phyloP scores from a whole-genome alignment of 2,329 filamentous ascomycete species.

The Cytospora mali region DNA sequence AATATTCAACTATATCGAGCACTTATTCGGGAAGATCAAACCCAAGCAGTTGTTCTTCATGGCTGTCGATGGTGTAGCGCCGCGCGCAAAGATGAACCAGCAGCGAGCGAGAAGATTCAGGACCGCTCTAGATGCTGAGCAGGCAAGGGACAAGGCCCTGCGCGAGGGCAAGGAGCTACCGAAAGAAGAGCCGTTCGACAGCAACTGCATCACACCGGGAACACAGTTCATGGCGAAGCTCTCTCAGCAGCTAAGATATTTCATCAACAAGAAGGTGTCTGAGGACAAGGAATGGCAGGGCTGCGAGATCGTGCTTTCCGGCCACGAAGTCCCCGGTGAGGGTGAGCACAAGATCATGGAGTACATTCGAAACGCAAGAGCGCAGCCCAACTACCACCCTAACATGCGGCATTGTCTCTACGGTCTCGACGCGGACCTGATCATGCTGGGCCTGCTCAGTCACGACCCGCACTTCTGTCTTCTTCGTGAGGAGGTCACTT shows the following conservation, averaged over 20 bases:
- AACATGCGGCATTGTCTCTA: slow-evolving; percentile 97
- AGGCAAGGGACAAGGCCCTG: slow-evolving; percentile 89
- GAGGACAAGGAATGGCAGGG: slow-evolving; percentile 98
- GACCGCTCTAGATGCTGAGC: slow-evolving; percentile 88
- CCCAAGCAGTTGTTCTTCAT: slow-evolving; percentile 99
- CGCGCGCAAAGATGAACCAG: slow-evolving; percentile 99
- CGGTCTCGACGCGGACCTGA: slow-evolving; percentile 94
- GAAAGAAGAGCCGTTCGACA: slow-evolving; percentile 94
- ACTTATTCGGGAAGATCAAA: slow-evolving; percentile 98
- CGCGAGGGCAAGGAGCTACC: slow-evolving; percentile 88
- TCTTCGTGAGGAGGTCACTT: slow-evolving; percentile 95
- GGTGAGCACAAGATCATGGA: slow-evolving; percentile 99
- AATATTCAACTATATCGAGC: slow-evolving; percentile 99
- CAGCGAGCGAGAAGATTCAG: slow-evolving; percentile 94
- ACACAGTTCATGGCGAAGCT: slow-evolving; percentile 98
- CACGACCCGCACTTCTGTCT: slow-evolving; percentile 99
- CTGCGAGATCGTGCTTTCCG: slow-evolving; percentile 92
- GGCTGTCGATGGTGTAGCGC: slow-evolving; percentile 97
- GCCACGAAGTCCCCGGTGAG: slow-evolving; percentile 96
- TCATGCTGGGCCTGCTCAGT: slow-evolving; percentile 96
- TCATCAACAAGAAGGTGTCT: slow-evolving; percentile 97
- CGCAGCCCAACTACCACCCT: slow-evolving; percentile 87
- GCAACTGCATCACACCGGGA: slow-evolving; percentile 97
- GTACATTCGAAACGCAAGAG: slow-evolving; percentile 97
- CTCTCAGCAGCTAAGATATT: slow-evolving; percentile 92